Percentiles rank a stretch among this genome's conserved stretches.
phyloP scores from a whole-genome alignment of 345 rosid species.

The Cardamine occulta region DNA sequence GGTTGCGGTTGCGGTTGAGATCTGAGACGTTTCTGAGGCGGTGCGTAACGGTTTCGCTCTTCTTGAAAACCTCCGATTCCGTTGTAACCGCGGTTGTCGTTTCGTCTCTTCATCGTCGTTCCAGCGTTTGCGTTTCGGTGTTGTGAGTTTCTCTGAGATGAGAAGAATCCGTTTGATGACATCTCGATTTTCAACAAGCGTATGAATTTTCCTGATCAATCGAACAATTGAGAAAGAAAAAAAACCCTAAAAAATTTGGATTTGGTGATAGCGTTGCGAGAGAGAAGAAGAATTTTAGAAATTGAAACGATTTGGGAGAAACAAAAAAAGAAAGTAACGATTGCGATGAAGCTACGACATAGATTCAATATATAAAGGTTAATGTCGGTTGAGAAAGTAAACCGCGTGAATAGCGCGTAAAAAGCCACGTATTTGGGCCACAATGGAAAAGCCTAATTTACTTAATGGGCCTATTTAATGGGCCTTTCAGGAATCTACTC shows the following conservation, averaged over 20 bases:
- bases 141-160: slow-evolving; percentile 21
- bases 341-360: rapidly evolving
- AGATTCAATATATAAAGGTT: background rate
- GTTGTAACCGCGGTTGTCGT: slow-evolving; percentile 9
- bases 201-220: background rate
- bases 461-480: background rate
- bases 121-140: slow-evolving; percentile 21
- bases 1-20: slow-evolving; percentile 25
- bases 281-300: background rate
- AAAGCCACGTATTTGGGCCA: background rate
- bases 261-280: slow-evolving; percentile 9
- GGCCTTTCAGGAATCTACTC: slow-evolving; percentile 22
- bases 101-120: slow-evolving; percentile 32
- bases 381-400: slow-evolving; percentile 29
- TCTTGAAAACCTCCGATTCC: slow-evolving; percentile 13
- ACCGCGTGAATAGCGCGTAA: slow-evolving; percentile 34
- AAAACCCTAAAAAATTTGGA: slow-evolving; percentile 6
- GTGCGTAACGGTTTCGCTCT: slow-evolving; percentile 18
- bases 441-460: background rate
- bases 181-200: background rate
- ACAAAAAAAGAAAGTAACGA: background rate
- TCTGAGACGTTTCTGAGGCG: slow-evolving; percentile 38
- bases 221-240: background rate
- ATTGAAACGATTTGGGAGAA: background rate
- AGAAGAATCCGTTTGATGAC: slow-evolving; percentile 14